These are phyloP conservation scores for Escovopsis sp. DNA, from an alignment of 2,329 filamentous ascomycete genomes.

Conservation along the genomic window DNA sequence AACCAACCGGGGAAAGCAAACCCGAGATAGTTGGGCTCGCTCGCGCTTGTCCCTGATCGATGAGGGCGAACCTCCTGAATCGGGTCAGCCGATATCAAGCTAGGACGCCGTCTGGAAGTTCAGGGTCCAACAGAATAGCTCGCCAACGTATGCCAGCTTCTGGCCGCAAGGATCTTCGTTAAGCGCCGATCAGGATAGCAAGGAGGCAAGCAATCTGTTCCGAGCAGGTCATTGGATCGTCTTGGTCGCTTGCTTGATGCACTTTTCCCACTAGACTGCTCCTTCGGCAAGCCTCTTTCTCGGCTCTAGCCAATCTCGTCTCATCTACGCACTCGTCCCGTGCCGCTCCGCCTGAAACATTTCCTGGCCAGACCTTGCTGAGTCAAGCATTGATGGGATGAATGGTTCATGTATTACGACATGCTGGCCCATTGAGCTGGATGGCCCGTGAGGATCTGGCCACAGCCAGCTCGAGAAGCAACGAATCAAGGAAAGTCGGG, in stretches of 20 bases:
- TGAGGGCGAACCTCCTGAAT: slow-evolving; percentile 8
- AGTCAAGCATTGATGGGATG: background rate
- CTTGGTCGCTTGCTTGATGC: too few species aligned
- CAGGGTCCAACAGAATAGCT: slow-evolving; percentile 30
- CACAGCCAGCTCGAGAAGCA: too few species aligned
- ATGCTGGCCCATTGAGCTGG: too few species aligned
- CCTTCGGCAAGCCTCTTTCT: too few species aligned
- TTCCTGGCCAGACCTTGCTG: background rate
- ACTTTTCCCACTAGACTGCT: too few species aligned
- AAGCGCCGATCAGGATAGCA: slow-evolving; percentile 27
- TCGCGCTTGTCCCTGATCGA: slow-evolving; percentile 3
- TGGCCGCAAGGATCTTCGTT: slow-evolving; percentile 35
- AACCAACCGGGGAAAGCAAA: too few species aligned
- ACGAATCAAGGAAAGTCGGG: too few species aligned
- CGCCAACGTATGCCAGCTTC: slow-evolving; percentile 24
- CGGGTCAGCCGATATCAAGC: slow-evolving; percentile 25
- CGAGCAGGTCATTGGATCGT: too few species aligned
- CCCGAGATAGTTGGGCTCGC: too few species aligned
- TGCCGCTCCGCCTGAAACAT: slow-evolving; percentile 19
- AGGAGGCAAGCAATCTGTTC: background rate
- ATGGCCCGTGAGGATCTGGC: too few species aligned
- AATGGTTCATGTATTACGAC: too few species aligned
- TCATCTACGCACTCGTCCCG: slow-evolving; percentile 13
- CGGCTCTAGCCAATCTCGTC: background rate
- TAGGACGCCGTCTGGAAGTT: slow-evolving; percentile 21